Percentiles rank a stretch among this genome's conserved stretches.
Conservation (phyloP, 2,329 filamentous ascomycete species). For the Cercospora zeina region DNA sequence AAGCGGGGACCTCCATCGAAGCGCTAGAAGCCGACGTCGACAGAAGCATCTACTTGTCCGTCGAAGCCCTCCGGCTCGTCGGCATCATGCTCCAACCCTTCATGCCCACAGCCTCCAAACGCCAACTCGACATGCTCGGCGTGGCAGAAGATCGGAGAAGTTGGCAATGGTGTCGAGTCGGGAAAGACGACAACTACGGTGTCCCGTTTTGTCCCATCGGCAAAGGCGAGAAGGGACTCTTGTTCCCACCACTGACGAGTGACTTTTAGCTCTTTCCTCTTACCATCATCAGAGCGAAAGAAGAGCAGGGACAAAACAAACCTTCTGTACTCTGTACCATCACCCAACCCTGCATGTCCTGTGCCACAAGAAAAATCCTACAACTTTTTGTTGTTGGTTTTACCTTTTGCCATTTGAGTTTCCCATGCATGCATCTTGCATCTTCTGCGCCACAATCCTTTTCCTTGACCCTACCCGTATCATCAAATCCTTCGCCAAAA, state of each 20-base stretch:
- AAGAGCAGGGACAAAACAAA: no score
- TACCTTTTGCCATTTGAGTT: background rate
- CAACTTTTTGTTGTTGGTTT: background rate
- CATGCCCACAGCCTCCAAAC: conserved; percentile 75
- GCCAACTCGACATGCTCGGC: conserved; percentile 74
- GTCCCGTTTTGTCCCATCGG: conserved; percentile 45
- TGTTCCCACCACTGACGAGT: conserved; percentile 54
- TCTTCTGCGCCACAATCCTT: background rate
- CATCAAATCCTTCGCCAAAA: conserved; percentile 4
- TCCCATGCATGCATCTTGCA: background rate
- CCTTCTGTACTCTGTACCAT: background rate
- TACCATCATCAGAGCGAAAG: no score
- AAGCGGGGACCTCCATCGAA: conserved; percentile 31
- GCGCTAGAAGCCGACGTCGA: conserved; percentile 50
- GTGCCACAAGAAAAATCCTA: background rate
- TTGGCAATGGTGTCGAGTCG: conserved; percentile 62
- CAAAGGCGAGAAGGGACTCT: conserved; percentile 47
- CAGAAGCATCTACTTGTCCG: conserved; percentile 66
- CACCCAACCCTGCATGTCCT: background rate
- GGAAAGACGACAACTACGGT: conserved; percentile 71
- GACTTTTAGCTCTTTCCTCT: conserved; percentile 24
- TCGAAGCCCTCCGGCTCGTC: conserved; percentile 74
- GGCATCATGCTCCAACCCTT: conserved; percentile 88
- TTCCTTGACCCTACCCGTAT: background rate
- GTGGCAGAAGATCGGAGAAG: conserved; percentile 64